Conservation (phyloP, 2,329 filamentous ascomycete genomes). For the Sporothrix variecibatus region DNA sequence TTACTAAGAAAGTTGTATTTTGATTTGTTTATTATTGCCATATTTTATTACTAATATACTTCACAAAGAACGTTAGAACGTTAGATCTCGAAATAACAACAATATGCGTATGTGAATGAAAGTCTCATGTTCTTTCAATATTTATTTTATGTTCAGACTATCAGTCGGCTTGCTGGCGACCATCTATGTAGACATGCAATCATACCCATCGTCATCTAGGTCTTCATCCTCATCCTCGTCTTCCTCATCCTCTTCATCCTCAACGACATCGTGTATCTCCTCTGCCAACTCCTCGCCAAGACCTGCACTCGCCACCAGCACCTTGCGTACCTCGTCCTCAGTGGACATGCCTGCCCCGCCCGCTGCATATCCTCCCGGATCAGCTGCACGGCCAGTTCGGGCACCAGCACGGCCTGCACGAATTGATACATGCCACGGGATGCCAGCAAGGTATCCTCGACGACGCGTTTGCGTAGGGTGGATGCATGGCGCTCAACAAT, state of each 20-base stretch:
- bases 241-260: conserved; percentile 30
- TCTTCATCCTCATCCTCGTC: conserved; percentile 17
- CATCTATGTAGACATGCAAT: conserved; percentile 1
- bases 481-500: conserved; percentile 63
- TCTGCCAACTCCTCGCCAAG: conserved; percentile 69
- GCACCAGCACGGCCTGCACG: conserved; percentile 74
- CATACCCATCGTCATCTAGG: not conserved
- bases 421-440: conserved; percentile 67
- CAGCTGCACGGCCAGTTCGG: conserved; percentile 62
- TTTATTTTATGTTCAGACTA: not conserved
- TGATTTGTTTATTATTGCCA: too few species aligned
- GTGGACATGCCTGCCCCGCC: conserved; percentile 26
- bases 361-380: conserved; percentile 58
- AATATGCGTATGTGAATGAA: not conserved
- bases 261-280: conserved; percentile 61
- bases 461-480: conserved; percentile 61
- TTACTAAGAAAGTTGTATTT: too few species aligned
- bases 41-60: too few species aligned
- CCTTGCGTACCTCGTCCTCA: conserved; percentile 46
- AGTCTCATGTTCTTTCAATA: not conserved
- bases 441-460: conserved; percentile 66
- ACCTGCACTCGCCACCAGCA: conserved; percentile 66
- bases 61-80: too few species aligned
- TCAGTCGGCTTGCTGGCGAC: not conserved
- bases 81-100: too few species aligned